Conservation (phyloP, 768 basidiomycete genomes). For the Pholiota molesta region DNA sequence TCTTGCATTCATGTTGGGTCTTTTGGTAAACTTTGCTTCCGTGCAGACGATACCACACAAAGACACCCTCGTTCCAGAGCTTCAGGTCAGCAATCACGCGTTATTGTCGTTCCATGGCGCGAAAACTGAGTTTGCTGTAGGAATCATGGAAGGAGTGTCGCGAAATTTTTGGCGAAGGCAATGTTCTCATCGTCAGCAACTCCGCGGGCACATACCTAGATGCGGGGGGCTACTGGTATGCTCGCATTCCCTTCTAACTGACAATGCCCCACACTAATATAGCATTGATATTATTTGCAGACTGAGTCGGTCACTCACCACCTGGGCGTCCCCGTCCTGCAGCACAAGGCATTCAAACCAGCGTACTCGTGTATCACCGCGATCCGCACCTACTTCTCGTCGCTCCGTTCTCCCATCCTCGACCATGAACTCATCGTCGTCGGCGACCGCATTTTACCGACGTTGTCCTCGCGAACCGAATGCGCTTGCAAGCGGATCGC, state of each 20-base stretch:
- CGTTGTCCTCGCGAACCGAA: slow-evolving; percentile 81
- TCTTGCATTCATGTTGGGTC: neutral
- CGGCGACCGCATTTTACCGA: slow-evolving; percentile 96
- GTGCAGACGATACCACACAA: slow-evolving; percentile 77
- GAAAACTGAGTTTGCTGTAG: slow-evolving; percentile 34
- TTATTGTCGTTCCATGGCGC: too few relatives aligned
- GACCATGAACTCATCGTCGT: slow-evolving; percentile 77
- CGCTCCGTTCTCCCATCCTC: slow-evolving; percentile 54
- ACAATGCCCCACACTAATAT: neutral
- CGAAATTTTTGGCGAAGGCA: slow-evolving; percentile 70
- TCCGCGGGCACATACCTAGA: slow-evolving; percentile 86
- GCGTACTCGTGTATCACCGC: slow-evolving; percentile 71
- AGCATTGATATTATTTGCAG: slow-evolving; percentile 40
- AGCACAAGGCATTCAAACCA: slow-evolving; percentile 79
- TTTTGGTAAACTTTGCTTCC: neutral
- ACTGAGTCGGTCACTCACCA: slow-evolving; percentile 84
- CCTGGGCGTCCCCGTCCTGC: slow-evolving; percentile 81
- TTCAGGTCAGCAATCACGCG: slow-evolving; percentile 50
- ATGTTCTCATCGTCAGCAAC: slow-evolving; percentile 92
- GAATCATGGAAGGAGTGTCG: slow-evolving; percentile 77
- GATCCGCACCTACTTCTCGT: slow-evolving; percentile 77
- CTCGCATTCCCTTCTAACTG: slow-evolving; percentile 13
- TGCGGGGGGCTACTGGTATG: slow-evolving; percentile 80
- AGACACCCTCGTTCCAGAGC: slow-evolving; percentile 77
- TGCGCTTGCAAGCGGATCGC: slow-evolving; percentile 36